Conservation (phyloP, 2,329 filamentous ascomycete genomes). For the Tolypocladium paradoxum region DNA sequence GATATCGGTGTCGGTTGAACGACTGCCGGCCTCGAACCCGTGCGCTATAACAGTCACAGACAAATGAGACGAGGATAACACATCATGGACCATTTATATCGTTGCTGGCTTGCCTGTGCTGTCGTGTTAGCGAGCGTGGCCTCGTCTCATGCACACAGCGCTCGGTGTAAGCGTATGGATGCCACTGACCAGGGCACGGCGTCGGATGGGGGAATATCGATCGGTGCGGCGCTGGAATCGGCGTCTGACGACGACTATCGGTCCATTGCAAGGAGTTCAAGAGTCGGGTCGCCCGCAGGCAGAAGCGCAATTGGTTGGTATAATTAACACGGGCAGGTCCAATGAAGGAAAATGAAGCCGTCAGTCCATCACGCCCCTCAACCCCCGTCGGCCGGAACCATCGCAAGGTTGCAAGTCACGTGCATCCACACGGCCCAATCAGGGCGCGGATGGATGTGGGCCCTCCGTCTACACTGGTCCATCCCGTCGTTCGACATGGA, state of each 20-base stretch:
- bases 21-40: not conserved
- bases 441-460: not conserved
- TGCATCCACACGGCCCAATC: slow-evolving; percentile 7
- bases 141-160: not conserved
- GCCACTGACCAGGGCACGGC: slow-evolving; percentile 6
- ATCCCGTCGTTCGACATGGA: not conserved
- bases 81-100: slow-evolving; percentile 11
- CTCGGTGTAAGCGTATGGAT: slow-evolving; percentile 7
- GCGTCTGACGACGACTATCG: slow-evolving; percentile 1
- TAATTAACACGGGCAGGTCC: slow-evolving; percentile 10
- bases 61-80: slow-evolving; percentile 12
- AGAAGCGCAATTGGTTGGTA: slow-evolving; percentile 7
- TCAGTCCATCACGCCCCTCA: slow-evolving; percentile 13
- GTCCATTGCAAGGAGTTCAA: slow-evolving; percentile 1
- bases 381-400: slow-evolving; percentile 6
- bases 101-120: not conserved
- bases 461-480: not conserved
- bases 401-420: slow-evolving; percentile 11
- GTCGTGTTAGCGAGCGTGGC: slow-evolving; percentile 3
- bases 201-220: slow-evolving; percentile 3
- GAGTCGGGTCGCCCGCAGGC: slow-evolving; percentile 1
- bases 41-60: slow-evolving; percentile 10
- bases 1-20: not conserved
- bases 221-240: slow-evolving; percentile 1
- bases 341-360: slow-evolving; percentile 12